Conservation (phyloP, 2,329 filamentous ascomycete species). For the Aspergillus fischeri region DNA sequence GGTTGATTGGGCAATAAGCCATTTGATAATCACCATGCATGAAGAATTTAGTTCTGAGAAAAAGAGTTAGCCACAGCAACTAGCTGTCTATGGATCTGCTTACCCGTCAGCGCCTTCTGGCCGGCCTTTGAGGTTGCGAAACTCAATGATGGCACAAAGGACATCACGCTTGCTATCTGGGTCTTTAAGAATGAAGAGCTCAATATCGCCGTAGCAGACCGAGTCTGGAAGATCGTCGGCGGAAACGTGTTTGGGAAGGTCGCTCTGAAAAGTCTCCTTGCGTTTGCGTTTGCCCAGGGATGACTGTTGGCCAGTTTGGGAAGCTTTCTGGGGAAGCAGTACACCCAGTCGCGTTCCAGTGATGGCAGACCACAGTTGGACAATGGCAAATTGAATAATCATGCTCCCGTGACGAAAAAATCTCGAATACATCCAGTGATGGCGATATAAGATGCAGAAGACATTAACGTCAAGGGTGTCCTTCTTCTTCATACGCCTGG, state of each 20-base stretch:
- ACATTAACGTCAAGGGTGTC: constrained; percentile 18
- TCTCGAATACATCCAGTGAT: constrained; percentile 23
- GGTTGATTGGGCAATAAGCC: constrained; percentile 22
- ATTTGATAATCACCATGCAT: constrained; percentile 27
- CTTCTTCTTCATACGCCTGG: constrained; percentile 18
- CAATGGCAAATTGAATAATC: constrained; percentile 17
- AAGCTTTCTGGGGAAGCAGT: constrained; percentile 18
- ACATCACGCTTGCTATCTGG: constrained; percentile 19
- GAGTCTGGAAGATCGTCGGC: constrained; percentile 17
- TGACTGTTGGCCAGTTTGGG: background rate
- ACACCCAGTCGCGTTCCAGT: constrained; percentile 18
- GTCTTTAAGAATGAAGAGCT: constrained; percentile 23
- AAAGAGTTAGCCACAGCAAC: background rate
- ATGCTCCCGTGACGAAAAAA: constrained; percentile 21
- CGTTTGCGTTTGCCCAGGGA: constrained; percentile 15
- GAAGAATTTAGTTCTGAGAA: constrained; percentile 25
- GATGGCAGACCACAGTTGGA: constrained; percentile 23
- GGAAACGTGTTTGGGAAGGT: constrained; percentile 20
- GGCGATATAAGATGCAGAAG: constrained; percentile 19
- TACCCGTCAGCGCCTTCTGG: constrained; percentile 25
- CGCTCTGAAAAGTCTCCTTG: constrained; percentile 13
- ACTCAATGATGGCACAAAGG: constrained; percentile 24
- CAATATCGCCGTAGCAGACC: constrained; percentile 22
- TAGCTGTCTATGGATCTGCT: constrained; percentile 2
- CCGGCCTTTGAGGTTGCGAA: constrained; percentile 24